These are phyloP conservation scores for Drechslerella stenobrocha DNA, from an alignment of 2,329 filamentous ascomycete genomes.

Conservation along the genomic window DNA sequence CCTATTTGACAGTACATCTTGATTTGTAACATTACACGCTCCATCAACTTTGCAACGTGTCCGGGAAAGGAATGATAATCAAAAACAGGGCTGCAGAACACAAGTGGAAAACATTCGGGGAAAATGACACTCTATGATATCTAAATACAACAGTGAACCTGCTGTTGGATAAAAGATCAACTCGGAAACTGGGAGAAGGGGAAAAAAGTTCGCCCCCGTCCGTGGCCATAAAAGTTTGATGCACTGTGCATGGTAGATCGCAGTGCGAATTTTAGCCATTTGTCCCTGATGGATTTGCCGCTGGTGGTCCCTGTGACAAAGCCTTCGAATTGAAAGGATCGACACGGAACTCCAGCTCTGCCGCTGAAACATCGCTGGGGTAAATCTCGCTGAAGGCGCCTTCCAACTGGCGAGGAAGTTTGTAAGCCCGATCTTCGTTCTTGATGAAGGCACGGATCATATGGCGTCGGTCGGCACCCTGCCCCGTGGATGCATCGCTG, in stretches of 20 bases:
- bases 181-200: no score
- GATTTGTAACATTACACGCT: not conserved
- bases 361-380: conserved; percentile 58
- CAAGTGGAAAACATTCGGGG: no score
- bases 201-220: no score
- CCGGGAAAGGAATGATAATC: no score
- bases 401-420: conserved; percentile 55
- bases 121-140: no score
- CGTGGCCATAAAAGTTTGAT: no score
- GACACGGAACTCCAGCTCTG: conserved; percentile 63
- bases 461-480: conserved; percentile 54
- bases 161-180: no score
- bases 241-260: no score
- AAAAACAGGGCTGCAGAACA: no score
- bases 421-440: conserved; percentile 57
- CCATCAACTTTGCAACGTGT: not conserved
- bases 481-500: conserved; percentile 52
- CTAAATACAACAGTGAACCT: no score
- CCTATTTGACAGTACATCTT: not conserved
- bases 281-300: conserved; percentile 34
- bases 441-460: conserved; percentile 59
- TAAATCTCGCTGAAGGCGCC: conserved; percentile 63
- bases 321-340: conserved; percentile 57
- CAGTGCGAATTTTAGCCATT: conserved; percentile 30
- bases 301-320: conserved; percentile 37